Evolutionary conservation across 768 basidiomycete species (phyloP), one percentile per base, ranked within the genome.

Genomic region (Boletus rubropictus): DNA sequence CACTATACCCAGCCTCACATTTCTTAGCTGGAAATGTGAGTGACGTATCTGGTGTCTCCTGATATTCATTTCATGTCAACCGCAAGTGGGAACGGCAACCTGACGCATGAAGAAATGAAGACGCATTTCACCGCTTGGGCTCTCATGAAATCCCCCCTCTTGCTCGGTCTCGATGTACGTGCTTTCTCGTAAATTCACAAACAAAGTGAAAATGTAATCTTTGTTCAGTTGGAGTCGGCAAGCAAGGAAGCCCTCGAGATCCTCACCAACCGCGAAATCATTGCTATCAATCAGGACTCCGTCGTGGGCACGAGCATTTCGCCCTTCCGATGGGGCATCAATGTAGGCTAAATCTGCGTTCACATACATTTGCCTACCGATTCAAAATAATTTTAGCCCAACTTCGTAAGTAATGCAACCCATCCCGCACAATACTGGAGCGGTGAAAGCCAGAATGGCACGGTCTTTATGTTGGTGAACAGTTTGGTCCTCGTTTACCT

Each of bases 121-220:
- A 72, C 81, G 3, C 83, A 86, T 58, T 86, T 84, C 59, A 84
- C 82, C 0, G 81, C 79, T 0, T 85, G 84, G 83, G 81, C 81
- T 29, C 63, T 86, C 25, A 75, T 84, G 77, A 85, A 84, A 57
- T 80, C 79, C 0, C 83, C 83, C 3, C 71, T 85, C 12, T 67
- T 84, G 42, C 78, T 84, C 46, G 76, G 82, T 43, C 79, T 82
- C 5, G 66, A 79, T 42, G 79, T 81, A 48, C 12, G 75, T 60
- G 31, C 50, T 12, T 49, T 49, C n/a, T 31, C 14, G 11, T 12
- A 29, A 42, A 18, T 8, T 12, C 28, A 42, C 54, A 59, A 22
- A 52, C 10, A 44, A 52, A 8, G 5, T 22, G 3, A 7, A 40
- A 3, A 32, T 20, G 17, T 17, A 15, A 12, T 36, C 25, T 50